A percentile compares a stretch with the other conserved stretches of the same genome.
These are phyloP conservation scores for Cryptococcus maquisensis DNA, from an alignment of 1,284 basidiomycete genomes.

Conservation along the genomic window DNA sequence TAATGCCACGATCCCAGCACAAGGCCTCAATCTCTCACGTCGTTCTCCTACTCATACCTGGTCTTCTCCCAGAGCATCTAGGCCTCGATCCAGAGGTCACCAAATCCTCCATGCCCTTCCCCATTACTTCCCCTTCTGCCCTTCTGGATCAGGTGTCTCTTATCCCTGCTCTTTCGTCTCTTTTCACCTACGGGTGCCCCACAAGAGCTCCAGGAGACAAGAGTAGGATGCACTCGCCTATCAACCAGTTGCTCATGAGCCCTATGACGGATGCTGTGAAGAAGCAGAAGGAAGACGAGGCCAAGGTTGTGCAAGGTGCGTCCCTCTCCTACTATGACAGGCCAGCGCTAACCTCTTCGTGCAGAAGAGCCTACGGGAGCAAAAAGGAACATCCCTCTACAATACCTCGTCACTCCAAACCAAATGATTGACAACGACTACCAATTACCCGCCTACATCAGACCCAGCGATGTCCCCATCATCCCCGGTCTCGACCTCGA, in stretches of 20 bases:
- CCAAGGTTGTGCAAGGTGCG: conserved; percentile 23
- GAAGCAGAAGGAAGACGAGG: conserved; percentile 64
- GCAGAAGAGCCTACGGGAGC: too few species aligned
- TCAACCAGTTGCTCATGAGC: conserved; percentile 71
- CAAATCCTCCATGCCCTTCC: conserved; percentile 56
- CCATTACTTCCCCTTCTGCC: conserved; percentile 52
- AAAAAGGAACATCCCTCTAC: conserved; percentile 49
- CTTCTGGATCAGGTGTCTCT: conserved; percentile 25
- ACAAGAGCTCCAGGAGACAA: conserved; percentile 83
- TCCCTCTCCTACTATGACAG: neutral
- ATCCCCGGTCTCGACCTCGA: conserved; percentile 26
- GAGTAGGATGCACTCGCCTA: conserved; percentile 75
- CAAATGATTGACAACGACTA: conserved; percentile 91
- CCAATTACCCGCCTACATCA: conserved; percentile 72
- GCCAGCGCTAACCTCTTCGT: conserved; percentile 13
- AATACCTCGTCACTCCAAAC: conserved; percentile 69
- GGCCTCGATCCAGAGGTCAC: conserved; percentile 57
- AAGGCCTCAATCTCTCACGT: conserved; percentile 67
- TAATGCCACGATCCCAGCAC: conserved; percentile 55
- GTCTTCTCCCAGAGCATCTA: conserved; percentile 66
- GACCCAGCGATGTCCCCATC: conserved; percentile 31
- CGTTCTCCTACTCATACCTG: conserved; percentile 72
- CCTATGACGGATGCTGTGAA: conserved; percentile 63
- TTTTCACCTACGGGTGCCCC: conserved; percentile 86
- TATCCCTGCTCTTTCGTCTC: conserved; percentile 69